phyloP scores from a whole-genome alignment of 768 basidiomycete species.

The Hypholoma sublateritium region DNA sequence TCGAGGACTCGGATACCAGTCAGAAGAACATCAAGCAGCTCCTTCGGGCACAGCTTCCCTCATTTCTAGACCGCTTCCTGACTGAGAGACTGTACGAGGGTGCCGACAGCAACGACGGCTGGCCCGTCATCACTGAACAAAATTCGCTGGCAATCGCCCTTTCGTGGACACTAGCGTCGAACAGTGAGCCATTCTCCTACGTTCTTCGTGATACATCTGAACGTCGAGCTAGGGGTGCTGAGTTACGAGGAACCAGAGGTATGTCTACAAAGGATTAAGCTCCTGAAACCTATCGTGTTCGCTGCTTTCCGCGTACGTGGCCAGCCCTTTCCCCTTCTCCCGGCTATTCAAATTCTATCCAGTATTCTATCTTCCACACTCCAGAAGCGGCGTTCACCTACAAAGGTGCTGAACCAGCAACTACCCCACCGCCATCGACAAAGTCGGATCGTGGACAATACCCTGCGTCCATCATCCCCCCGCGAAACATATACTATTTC shows the following conservation, averaged over 20 bases:
- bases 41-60: constrained; percentile 39
- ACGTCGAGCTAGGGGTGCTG: constrained; percentile 25
- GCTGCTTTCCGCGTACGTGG: constrained; percentile 47
- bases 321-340: constrained; percentile 12
- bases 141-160: constrained; percentile 47
- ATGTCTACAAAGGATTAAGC: constrained; percentile 31
- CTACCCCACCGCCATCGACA: not conserved
- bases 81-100: constrained; percentile 38
- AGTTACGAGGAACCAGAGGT: constrained; percentile 31
- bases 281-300: constrained; percentile 45
- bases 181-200: constrained; percentile 26
- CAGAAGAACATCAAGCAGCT: constrained; percentile 49
- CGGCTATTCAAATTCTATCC: constrained; percentile 18
- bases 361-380: constrained; percentile 43
- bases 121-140: constrained; percentile 47
- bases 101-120: constrained; percentile 38
- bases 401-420: constrained; percentile 10
- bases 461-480: constrained; percentile 27
- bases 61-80: constrained; percentile 40
- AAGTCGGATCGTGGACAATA: constrained; percentile 9
- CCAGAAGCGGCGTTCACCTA: constrained; percentile 33
- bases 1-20: constrained; percentile 50
- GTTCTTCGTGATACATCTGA: constrained; percentile 3
- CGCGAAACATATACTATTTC: constrained; percentile 40
- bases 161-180: constrained; percentile 46